A percentile compares a stretch with the other conserved stretches of the same genome.
phyloP scores from a whole-genome alignment of 2,329 filamentous ascomycete genomes.

The Anthostomella pinea region DNA sequence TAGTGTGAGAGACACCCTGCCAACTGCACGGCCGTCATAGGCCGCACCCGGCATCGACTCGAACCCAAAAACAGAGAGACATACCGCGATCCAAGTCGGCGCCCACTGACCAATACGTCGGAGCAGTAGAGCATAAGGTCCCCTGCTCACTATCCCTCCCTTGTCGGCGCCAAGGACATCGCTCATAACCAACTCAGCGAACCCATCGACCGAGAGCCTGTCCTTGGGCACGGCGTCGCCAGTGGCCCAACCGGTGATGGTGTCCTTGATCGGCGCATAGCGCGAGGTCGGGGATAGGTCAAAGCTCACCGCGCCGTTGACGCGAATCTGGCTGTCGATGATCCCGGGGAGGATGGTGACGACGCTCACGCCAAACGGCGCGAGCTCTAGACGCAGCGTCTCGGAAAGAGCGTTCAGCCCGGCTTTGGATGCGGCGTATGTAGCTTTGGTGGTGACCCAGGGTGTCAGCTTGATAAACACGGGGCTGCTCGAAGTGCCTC shows the following conservation, averaged over 20 bases:
- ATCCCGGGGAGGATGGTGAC: constrained; percentile 11
- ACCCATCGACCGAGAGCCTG: constrained; percentile 1
- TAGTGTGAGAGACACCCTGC: too few relatives aligned
- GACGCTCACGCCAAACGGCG: constrained; percentile 26
- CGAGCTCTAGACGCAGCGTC: constrained; percentile 27
- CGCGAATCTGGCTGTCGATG: constrained; percentile 4
- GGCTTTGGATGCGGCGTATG: constrained; percentile 16
- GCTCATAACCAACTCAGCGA: constrained; percentile 3
- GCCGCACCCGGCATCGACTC: too few relatives aligned
- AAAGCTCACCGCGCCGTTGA: not conserved
- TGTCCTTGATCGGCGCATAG: constrained; percentile 2
- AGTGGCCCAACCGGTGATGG: constrained; percentile 2
- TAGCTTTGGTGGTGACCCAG: constrained; percentile 1
- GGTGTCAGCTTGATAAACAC: constrained; percentile 8
- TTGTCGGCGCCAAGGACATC: not conserved
- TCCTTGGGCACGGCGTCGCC: constrained; percentile 3
- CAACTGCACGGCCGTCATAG: too few relatives aligned
- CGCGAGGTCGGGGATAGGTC: constrained; percentile 1
- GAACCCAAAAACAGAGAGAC: too few relatives aligned
- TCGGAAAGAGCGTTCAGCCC: constrained; percentile 20
- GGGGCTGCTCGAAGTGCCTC: constrained; percentile 3
- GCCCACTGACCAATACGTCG: constrained; percentile 1
- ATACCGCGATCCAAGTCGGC: too few relatives aligned
- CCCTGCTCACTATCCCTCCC: constrained; percentile 1
- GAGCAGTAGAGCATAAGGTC: constrained; percentile 2